Conservation (phyloP, 345 rosid genomes). For the Euphorbia lathyris region DNA sequence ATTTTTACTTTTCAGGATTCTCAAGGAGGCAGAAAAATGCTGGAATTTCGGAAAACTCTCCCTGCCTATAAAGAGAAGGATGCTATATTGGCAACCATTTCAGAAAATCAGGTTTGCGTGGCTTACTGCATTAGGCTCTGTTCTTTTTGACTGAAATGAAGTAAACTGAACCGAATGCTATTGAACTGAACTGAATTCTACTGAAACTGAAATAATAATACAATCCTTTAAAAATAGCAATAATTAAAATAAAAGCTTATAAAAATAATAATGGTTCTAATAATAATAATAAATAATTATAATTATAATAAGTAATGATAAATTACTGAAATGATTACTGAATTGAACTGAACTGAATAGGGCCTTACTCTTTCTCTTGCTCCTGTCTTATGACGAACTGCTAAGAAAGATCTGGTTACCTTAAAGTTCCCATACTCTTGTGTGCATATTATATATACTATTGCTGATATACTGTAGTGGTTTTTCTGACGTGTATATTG, state of each 20-base stretch:
- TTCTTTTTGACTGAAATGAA: no score
- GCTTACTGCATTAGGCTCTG: background rate
- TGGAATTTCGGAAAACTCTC: slow-evolving; percentile 64
- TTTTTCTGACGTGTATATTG: background rate
- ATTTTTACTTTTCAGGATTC: slow-evolving; percentile 48
- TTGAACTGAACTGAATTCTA: no score
- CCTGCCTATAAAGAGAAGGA: slow-evolving; percentile 83
- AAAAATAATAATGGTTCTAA: no score
- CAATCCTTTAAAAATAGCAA: no score
- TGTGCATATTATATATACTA: background rate
- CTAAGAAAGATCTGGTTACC: background rate
- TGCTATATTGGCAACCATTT: slow-evolving; percentile 53
- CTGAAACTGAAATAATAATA: no score
- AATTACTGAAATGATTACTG: no score
- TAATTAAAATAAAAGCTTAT: no score
- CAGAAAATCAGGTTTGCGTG: slow-evolving; percentile 62
- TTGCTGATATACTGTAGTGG: background rate
- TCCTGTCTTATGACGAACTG: background rate
- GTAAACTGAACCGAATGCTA: no score
- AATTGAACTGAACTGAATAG: no score
- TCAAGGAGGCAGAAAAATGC: slow-evolving; percentile 56
- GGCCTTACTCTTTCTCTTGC: slow-evolving; percentile 12
- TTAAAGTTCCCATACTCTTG: background rate
- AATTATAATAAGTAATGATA: no score
- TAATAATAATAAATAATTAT: no score